Evolutionary conservation across 768 basidiomycete genomes (phyloP), one percentile per base, ranked within the genome.

Genomic region (Pleurotus platypus): DNA sequence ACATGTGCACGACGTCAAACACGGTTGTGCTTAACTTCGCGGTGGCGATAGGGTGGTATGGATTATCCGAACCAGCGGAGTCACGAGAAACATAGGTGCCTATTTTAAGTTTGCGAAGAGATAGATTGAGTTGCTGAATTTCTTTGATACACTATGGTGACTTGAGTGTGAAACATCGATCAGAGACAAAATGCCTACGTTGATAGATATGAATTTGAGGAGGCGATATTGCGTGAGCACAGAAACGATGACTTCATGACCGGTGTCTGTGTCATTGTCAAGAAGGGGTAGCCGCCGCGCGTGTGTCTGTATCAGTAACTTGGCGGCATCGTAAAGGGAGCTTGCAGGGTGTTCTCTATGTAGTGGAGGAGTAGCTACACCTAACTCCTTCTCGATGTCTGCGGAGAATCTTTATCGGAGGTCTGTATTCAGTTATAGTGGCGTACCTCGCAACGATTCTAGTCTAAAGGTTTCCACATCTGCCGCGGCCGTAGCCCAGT

Each of bases 1-100:
- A 98, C 89, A 96, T 94, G 67, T 99, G 97, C 2, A 98, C 97
- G 58, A 98, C 94, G 66, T 98, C 94, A 64, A 97, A 98, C 2
- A 99, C 97, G 26, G 91, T 89, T 0, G 96, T 97, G 57, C 86
- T 76, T 65, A 96, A 77, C 30, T 86, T 94, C 9, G 96, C 96
- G 0, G 94, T 97, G 4, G 92, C 90, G 57, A 98, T 86, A 2
- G 97, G 97, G 69, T 89, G 82, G 71, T 86, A 98, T 1, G 89
- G 91, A 57, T 89, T 87, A 42, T 81, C 75, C 49, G 76, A 78
- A 50, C 81, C 78, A 12, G 51, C 51, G 39, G 51, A 24, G 40
- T 81, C 80, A 15, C 83, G 78, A 15, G 82, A 75, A 30, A 96
- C 91, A 68, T 94, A 99, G 8, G 94, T 96, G 11, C 97, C 97